A percentile compares a stretch with the other conserved stretches of the same genome.
phyloP scores from a whole-genome alignment of 768 basidiomycete genomes.

The Rhodocollybia butyracea region DNA sequence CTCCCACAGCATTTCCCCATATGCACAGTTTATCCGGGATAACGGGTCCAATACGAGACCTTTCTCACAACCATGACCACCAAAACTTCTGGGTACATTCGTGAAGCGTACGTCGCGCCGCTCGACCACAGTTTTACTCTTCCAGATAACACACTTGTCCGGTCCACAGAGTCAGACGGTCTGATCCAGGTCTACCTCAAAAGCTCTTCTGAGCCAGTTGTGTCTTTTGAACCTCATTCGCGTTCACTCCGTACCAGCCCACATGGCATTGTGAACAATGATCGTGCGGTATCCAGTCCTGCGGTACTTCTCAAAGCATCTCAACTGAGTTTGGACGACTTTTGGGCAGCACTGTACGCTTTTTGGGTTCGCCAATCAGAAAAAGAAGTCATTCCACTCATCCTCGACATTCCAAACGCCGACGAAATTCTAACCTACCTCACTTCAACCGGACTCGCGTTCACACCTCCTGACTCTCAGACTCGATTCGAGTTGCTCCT shows the following conservation, averaged over 20 bases:
- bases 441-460: constrained; percentile 32
- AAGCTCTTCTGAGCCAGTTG: neutral
- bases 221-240: neutral
- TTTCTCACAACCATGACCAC: neutral
- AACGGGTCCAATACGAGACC: too few relatives aligned
- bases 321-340: constrained; percentile 23
- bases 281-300: constrained; percentile 2
- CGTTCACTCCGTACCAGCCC: constrained; percentile 6
- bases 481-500: constrained; percentile 31
- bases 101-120: constrained; percentile 6
- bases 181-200: neutral
- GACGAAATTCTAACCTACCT: constrained; percentile 35
- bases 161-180: constrained; percentile 2
- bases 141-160: constrained; percentile 3
- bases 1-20: too few relatives aligned
- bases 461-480: constrained; percentile 12
- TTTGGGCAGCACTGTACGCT: constrained; percentile 40
- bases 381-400: constrained; percentile 39
- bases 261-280: constrained; percentile 10
- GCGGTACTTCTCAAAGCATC: constrained; percentile 5
- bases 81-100: constrained; percentile 7
- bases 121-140: constrained; percentile 10
- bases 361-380: constrained; percentile 36
- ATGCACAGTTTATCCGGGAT: too few relatives aligned
- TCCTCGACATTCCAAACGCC: constrained; percentile 28